Evolutionary conservation across 106 monocot species (phyloP).

Genomic region (Narthecium ossifragum): DNA sequence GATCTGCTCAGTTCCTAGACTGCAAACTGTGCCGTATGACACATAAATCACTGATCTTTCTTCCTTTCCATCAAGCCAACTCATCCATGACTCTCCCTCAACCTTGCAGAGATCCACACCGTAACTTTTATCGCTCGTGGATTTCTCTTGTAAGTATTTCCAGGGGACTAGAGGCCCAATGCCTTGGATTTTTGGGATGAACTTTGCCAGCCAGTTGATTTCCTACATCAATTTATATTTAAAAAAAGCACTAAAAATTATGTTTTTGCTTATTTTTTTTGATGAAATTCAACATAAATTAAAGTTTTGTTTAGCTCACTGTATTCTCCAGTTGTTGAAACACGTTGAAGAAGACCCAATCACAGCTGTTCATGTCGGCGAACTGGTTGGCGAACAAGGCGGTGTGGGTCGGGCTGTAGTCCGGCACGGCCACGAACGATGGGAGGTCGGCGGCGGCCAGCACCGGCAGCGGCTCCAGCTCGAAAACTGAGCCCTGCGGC

Average conservation of each 20-base stretch:
- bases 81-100: background rate
- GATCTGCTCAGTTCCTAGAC: background rate
- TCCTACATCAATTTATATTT: background rate
- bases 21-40: background rate
- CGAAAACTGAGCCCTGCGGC: background rate
- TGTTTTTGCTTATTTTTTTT: background rate
- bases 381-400: conserved; percentile 6
- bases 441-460: background rate
- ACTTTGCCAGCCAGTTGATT: conserved; percentile 5
- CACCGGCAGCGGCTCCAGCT: background rate
- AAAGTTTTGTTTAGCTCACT: background rate
- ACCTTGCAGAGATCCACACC: conserved; percentile 1
- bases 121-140: background rate
- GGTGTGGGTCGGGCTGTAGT: background rate
- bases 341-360: conserved; percentile 4
- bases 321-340: background rate
- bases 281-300: background rate
- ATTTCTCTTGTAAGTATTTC: background rate
- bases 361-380: conserved; percentile 1
- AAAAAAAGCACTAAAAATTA: background rate
- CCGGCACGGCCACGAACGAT: conserved; percentile 5
- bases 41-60: background rate
- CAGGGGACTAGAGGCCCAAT: conserved; percentile 10
- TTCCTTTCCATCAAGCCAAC: background rate
- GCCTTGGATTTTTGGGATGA: background rate